Evolutionary conservation across 2,329 filamentous ascomycete genomes (phyloP).

Genomic region (Biscogniauxia marginata): DNA sequence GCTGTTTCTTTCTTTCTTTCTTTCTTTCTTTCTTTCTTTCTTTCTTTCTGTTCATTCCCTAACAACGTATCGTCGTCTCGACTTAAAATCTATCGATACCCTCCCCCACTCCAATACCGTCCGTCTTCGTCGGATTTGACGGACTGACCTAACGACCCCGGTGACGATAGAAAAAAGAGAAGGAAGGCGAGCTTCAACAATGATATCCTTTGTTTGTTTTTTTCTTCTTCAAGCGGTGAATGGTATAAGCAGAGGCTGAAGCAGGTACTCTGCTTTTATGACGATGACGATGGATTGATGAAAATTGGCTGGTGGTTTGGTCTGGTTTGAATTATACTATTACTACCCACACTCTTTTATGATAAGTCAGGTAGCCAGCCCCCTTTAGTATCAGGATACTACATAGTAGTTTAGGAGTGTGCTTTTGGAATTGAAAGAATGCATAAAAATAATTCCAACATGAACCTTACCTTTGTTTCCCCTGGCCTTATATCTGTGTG

Average conservation of each 20-base stretch:
- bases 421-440: not conserved
- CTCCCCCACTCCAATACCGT: not conserved
- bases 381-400: not conserved
- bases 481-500: no score
- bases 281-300: not conserved
- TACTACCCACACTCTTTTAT: not conserved
- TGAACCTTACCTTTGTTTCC: not conserved
- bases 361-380: not conserved
- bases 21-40: constrained; percentile 8
- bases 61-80: not conserved
- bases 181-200: not conserved
- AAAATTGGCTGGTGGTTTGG: not conserved
- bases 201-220: not conserved
- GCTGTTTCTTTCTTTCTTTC: not conserved
- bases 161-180: not conserved
- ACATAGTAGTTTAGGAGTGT: not conserved
- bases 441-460: not conserved
- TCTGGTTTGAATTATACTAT: not conserved
- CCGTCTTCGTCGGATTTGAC: not conserved
- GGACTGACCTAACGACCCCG: not conserved
- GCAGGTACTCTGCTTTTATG: not conserved
- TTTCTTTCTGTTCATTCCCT: constrained; percentile 20
- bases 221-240: not conserved
- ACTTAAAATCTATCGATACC: not conserved
- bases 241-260: not conserved